phyloP scores from a whole-genome alignment of 1,284 basidiomycete genomes.

The Sanghuangporus sanghuang region DNA sequence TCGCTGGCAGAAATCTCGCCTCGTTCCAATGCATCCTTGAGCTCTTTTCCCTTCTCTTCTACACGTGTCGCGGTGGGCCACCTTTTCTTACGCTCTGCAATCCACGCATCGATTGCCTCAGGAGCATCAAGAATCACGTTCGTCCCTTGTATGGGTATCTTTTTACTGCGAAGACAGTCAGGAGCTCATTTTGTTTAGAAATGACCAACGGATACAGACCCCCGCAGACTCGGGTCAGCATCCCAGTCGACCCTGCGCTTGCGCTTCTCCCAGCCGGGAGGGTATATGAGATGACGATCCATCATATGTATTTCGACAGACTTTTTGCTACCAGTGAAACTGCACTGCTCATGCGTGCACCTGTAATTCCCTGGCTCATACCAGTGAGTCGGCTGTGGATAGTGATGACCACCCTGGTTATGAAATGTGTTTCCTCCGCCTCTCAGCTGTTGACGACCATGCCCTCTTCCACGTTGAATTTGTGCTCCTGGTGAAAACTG shows the following conservation, averaged over 20 bases:
- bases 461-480: not conserved
- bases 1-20: slow-evolving; percentile 65
- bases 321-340: slow-evolving; percentile 70
- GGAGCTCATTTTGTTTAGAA: not conserved
- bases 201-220: slow-evolving; percentile 36
- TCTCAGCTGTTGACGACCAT: not conserved
- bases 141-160: slow-evolving; percentile 78
- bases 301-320: slow-evolving; percentile 82
- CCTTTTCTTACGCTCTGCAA: slow-evolving; percentile 78
- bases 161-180: slow-evolving; percentile 43
- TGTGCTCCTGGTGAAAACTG: not conserved
- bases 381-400: slow-evolving; percentile 32
- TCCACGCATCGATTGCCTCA: slow-evolving; percentile 80
- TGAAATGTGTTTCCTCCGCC: not conserved
- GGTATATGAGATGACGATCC: slow-evolving; percentile 85
- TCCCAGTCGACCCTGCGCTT: slow-evolving; percentile 64
- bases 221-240: slow-evolving; percentile 61
- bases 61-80: slow-evolving; percentile 72
- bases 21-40: slow-evolving; percentile 69
- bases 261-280: slow-evolving; percentile 65
- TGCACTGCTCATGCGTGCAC: slow-evolving; percentile 67
- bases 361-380: slow-evolving; percentile 55
- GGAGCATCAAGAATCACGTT: slow-evolving; percentile 72
- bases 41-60: slow-evolving; percentile 72
- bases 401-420: not conserved